A percentile compares a stretch with the other conserved stretches of the same genome.
Conservation (phyloP, 495 filamentous ascomycete species). For the Astrocystis sublimbata region DNA sequence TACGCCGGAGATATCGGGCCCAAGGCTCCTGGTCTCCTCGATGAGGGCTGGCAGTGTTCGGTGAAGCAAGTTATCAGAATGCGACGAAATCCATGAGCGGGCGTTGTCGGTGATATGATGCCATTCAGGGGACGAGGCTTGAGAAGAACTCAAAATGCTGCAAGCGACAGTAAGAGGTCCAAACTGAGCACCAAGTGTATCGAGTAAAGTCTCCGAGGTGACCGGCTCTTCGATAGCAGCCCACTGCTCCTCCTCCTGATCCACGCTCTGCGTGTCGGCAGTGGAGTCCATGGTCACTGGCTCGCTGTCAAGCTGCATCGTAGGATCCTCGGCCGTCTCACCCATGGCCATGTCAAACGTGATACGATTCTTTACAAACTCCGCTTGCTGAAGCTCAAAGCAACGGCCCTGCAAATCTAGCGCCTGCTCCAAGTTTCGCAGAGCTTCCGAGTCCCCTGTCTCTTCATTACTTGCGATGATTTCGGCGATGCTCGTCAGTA, state of each 20-base stretch:
- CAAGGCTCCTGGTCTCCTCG: constrained; percentile 41
- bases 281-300: neutral
- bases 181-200: constrained; percentile 64
- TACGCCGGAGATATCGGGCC: constrained; percentile 46
- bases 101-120: constrained; percentile 14
- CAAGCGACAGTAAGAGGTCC: constrained; percentile 49
- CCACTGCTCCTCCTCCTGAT: constrained; percentile 59
- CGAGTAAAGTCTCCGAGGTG: constrained; percentile 55
- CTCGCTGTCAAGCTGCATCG: neutral
- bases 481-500: constrained; percentile 67
- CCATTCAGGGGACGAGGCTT: constrained; percentile 31
- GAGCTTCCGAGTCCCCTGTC: constrained; percentile 28
- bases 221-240: constrained; percentile 63
- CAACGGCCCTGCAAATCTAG: constrained; percentile 64
- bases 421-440: constrained; percentile 57
- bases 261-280: neutral
- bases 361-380: constrained; percentile 49
- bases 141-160: constrained; percentile 44
- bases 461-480: constrained; percentile 52
- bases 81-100: constrained; percentile 58
- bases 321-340: constrained; percentile 18
- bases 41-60: constrained; percentile 48
- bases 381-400: constrained; percentile 50
- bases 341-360: constrained; percentile 45
- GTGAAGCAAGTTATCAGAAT: constrained; percentile 48